Percentiles rank a stretch among this genome's conserved stretches.
Evolutionary conservation across 2,329 filamentous ascomycete genomes (phyloP).

Genomic region (Ophiostoma piceae): DNA sequence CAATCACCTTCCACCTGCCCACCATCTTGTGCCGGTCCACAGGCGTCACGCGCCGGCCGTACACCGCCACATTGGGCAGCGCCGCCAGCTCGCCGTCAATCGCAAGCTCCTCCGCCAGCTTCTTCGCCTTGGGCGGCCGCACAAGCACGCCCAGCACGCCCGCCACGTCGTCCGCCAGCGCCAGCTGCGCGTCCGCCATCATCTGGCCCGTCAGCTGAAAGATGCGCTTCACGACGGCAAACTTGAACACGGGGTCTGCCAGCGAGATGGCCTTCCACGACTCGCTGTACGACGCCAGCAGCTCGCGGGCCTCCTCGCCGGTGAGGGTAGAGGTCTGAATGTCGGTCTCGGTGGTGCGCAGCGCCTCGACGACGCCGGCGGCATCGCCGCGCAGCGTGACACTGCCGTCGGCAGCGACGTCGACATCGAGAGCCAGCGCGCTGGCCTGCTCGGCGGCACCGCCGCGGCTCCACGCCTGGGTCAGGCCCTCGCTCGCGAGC

Average conservation of each 20-base stretch:
- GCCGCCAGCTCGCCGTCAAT: conserved; percentile 42
- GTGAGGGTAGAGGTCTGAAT: conserved; percentile 6
- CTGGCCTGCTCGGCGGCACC: conserved; percentile 34
- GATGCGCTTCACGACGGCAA: conserved; percentile 75
- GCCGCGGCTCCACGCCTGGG: conserved; percentile 33
- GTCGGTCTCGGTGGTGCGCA: conserved; percentile 28
- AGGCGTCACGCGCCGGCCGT: conserved; percentile 58
- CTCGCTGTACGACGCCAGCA: conserved; percentile 43
- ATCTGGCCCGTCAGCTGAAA: conserved; percentile 74
- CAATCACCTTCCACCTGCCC: conserved; percentile 39
- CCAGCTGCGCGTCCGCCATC: conserved; percentile 65
- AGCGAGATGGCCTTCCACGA: conserved; percentile 57
- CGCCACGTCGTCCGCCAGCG: conserved; percentile 48
- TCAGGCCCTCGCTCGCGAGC: conserved; percentile 26
- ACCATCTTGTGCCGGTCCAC: conserved; percentile 62
- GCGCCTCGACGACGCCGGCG: conserved; percentile 29
- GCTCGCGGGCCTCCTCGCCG: conserved; percentile 39
- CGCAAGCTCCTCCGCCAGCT: conserved; percentile 58
- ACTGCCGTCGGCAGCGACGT: conserved; percentile 40
- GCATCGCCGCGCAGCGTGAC: conserved; percentile 33
- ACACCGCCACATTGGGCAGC: conserved; percentile 67
- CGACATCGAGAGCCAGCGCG: conserved; percentile 38
- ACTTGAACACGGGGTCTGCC: conserved; percentile 57
- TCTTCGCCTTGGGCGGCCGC: conserved; percentile 51
- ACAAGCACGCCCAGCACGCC: conserved; percentile 51